Evolutionary conservation across 495 filamentous ascomycete species (phyloP).

Genomic region (Copromyces sp.): DNA sequence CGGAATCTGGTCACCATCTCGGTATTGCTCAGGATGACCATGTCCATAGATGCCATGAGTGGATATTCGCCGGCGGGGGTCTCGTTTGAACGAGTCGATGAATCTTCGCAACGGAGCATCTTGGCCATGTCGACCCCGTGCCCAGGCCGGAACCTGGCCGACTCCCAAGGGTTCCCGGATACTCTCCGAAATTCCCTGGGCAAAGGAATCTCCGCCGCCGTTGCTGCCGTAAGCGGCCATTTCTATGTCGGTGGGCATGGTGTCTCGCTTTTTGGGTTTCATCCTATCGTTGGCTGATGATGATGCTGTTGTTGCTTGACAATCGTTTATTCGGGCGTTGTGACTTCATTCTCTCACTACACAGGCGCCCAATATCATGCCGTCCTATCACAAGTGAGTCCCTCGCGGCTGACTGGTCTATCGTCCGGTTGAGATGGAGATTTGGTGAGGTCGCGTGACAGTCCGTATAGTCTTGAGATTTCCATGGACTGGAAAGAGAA

Average conservation of each 20-base stretch:
- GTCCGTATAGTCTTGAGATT: too few relatives aligned
- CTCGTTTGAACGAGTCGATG: slow-evolving; percentile 72
- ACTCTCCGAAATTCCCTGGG: slow-evolving; percentile 29
- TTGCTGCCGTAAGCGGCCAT: not conserved
- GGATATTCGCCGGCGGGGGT: slow-evolving; percentile 56
- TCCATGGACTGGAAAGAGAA: not conserved
- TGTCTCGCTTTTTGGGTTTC: not conserved
- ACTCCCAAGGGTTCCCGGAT: slow-evolving; percentile 22
- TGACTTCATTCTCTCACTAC: not conserved
- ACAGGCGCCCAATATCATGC: not conserved
- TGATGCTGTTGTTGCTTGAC: not conserved
- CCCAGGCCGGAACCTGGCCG: not conserved
- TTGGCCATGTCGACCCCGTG: not conserved
- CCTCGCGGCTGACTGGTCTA: not conserved
- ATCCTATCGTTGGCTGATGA: not conserved
- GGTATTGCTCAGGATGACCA: slow-evolving; percentile 36
- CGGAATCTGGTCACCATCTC: slow-evolving; percentile 6
- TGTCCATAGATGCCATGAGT: slow-evolving; percentile 17
- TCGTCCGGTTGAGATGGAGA: not conserved
- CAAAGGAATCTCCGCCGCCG: slow-evolving; percentile 18
- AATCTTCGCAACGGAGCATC: slow-evolving; percentile 33
- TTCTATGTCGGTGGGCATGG: not conserved
- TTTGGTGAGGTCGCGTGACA: not conserved
- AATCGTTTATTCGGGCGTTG: not conserved
- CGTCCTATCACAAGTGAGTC: not conserved